These are phyloP conservation scores for Pseudocercospora cruenta DNA, from an alignment of 2,329 filamentous ascomycete genomes.

Conservation along the genomic window DNA sequence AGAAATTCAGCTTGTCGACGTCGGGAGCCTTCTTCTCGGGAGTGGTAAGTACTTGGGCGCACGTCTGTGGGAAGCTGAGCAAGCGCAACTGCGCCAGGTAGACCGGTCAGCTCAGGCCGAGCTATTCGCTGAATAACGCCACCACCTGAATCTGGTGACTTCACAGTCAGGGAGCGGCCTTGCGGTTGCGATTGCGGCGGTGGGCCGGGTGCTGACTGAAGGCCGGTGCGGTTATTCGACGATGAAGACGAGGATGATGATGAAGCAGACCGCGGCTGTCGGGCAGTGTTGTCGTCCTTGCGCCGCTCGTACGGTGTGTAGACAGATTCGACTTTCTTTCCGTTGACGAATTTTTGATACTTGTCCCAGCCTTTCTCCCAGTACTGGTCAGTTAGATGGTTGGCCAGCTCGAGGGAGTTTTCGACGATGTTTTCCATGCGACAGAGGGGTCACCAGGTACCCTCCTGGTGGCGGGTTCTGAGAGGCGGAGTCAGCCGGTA, in stretches of 20 bases:
- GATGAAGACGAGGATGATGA: slow-evolving; percentile 9
- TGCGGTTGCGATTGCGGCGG: background rate
- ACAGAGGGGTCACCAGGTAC: background rate
- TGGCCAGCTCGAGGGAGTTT: slow-evolving; percentile 30
- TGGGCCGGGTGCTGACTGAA: slow-evolving; percentile 11
- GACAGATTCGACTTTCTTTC: slow-evolving; percentile 25
- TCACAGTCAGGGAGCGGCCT: slow-evolving; percentile 20
- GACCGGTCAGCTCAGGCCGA: slow-evolving; percentile 9
- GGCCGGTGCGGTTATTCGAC: slow-evolving; percentile 14
- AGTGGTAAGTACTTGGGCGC: slow-evolving; percentile 4
- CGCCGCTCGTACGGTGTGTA: slow-evolving; percentile 11
- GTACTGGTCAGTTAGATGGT: slow-evolving; percentile 32
- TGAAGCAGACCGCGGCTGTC: slow-evolving; percentile 8
- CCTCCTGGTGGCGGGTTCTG: slow-evolving; percentile 18
- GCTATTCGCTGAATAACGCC: slow-evolving; percentile 9
- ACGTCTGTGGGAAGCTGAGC: slow-evolving; percentile 10
- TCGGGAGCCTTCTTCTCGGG: slow-evolving; percentile 18
- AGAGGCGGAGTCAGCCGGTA: slow-evolving; percentile 13
- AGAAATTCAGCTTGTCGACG: slow-evolving; percentile 26
- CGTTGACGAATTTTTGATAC: slow-evolving; percentile 23
- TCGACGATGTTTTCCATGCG: slow-evolving; percentile 33
- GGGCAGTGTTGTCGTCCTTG: background rate
- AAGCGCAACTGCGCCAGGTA: slow-evolving; percentile 9
- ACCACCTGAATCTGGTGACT: slow-evolving; percentile 22
- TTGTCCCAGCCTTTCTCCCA: slow-evolving; percentile 36